Evolutionary conservation across 352 stramenopile species (phyloP).

Genomic region (Pythium periplocum): DNA sequence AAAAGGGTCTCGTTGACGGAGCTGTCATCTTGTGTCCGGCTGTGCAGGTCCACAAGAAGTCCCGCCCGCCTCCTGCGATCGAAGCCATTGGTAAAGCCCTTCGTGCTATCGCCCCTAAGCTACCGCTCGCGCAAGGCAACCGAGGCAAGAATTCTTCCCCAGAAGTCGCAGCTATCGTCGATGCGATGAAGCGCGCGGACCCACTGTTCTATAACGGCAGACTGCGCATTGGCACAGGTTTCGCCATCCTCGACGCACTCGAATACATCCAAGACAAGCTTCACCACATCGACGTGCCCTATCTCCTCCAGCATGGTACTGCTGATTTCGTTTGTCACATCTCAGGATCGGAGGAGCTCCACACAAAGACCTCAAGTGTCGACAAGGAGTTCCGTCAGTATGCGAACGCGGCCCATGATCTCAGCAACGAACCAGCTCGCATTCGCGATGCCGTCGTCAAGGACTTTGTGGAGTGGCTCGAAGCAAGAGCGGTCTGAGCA

Average conservation of each 20-base stretch:
- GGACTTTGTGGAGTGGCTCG: constrained; percentile 72
- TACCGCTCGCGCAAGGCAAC: constrained; percentile 56
- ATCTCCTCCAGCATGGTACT: constrained; percentile 69
- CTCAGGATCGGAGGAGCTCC: constrained; percentile 53
- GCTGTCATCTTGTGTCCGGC: constrained; percentile 67
- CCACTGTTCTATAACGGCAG: constrained; percentile 71
- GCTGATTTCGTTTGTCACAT: constrained; percentile 68
- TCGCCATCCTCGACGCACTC: constrained; percentile 66
- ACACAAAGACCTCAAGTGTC: constrained; percentile 39
- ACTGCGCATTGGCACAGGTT: constrained; percentile 64
- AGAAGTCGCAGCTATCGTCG: constrained; percentile 43
- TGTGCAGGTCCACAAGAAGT: constrained; percentile 58
- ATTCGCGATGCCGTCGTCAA: constrained; percentile 58
- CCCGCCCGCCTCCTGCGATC: constrained; percentile 36
- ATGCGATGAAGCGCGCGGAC: constrained; percentile 50
- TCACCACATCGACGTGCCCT: constrained; percentile 59
- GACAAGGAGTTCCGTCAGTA: constrained; percentile 77
- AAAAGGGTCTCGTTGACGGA: constrained; percentile 49
- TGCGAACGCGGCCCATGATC: constrained; percentile 50
- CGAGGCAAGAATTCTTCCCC: constrained; percentile 57
- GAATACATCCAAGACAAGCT: constrained; percentile 47
- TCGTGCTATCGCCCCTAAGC: constrained; percentile 51
- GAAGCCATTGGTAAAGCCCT: constrained; percentile 47
- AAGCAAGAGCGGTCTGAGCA: constrained; percentile 21
- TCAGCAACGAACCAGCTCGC: constrained; percentile 61